phyloP scores from a whole-genome alignment of 1,284 basidiomycete genomes.

The Trametes polyzona region DNA sequence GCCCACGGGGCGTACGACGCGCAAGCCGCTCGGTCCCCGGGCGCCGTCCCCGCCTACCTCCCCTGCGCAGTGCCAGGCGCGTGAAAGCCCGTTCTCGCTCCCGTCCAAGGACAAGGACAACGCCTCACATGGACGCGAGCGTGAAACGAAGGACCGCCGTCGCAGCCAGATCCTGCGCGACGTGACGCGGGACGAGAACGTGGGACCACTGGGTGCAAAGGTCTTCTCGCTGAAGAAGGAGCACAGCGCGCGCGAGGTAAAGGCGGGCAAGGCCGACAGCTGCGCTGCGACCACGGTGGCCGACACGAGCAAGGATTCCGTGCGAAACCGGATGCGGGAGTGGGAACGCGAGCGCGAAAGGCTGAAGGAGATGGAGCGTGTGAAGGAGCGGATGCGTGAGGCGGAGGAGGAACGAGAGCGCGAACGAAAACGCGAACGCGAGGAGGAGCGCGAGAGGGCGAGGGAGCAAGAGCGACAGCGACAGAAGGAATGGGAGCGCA shows the following conservation, averaged over 20 bases:
- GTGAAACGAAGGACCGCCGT: conserved; percentile 20
- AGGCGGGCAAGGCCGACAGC: conserved; percentile 20
- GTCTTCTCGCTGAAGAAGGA: not conserved
- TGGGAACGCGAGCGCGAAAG: conserved; percentile 63
- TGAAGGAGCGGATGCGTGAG: conserved; percentile 44
- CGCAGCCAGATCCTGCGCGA: conserved; percentile 30
- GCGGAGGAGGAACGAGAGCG: conserved; percentile 50
- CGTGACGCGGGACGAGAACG: conserved; percentile 26
- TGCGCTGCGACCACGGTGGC: conserved; percentile 28
- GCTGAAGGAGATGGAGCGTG: conserved; percentile 54
- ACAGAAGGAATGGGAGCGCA: conserved; percentile 26
- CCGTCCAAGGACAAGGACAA: conserved; percentile 24
- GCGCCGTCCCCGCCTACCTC: conserved; percentile 32
- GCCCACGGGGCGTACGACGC: conserved; percentile 18
- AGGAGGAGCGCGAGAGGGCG: conserved; percentile 35
- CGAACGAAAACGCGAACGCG: conserved; percentile 46
- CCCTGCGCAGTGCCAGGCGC: conserved; percentile 11
- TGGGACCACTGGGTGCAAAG: not conserved
- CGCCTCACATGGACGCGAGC: conserved; percentile 1
- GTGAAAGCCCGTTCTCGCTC: not conserved
- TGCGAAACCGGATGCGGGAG: conserved; percentile 54
- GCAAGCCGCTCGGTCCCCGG: conserved; percentile 33
- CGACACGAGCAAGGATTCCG: conserved; percentile 40
- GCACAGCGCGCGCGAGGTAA: conserved; percentile 1
- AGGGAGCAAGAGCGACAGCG: conserved; percentile 37